Percentiles rank a stretch among this genome's conserved stretches.
phyloP scores from a whole-genome alignment of 148 eudicot species.

The Camellia granthamiana region DNA sequence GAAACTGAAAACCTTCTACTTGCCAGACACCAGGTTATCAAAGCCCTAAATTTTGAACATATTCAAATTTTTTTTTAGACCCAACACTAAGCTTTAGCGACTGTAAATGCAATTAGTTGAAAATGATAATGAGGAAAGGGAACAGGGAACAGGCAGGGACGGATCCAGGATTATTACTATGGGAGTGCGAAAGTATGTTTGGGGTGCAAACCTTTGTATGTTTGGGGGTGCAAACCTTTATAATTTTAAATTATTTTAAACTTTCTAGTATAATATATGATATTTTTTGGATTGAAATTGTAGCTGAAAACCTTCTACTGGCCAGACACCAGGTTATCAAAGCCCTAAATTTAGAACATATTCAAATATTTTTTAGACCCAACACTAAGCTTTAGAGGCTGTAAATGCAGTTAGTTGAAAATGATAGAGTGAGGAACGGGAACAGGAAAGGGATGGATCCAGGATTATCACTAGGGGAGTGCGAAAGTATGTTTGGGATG shows the following conservation, averaged over 20 bases:
- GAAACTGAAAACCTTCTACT: conserved; percentile 79
- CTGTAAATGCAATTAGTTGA: conserved; percentile 61
- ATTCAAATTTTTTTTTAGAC: background rate
- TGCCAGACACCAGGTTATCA: conserved; percentile 73
- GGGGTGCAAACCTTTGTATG: no score
- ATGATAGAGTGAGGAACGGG: conserved; percentile 76
- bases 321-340: conserved; percentile 74
- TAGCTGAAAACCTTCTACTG: conserved; percentile 73
- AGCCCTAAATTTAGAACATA: background rate
- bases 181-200: no score
- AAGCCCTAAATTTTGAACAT: background rate
- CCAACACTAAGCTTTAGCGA: background rate
- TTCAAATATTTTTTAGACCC: background rate
- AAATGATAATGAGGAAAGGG: conserved; percentile 76
- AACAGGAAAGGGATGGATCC: conserved; percentile 44
- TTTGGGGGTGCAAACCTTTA: no score
- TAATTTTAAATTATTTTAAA: no score
- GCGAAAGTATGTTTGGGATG: no score
- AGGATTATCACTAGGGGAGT: no score
- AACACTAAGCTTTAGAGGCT: background rate
- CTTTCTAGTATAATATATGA: no score
- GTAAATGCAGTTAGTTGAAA: conserved; percentile 65
- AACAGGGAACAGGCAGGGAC: conserved; percentile 44
- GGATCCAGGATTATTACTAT: no score
- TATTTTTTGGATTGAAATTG: conserved; percentile 51